Evolutionary conservation across 106 monocot genomes (phyloP), one percentile per base, ranked within the genome.

Genomic region (Dioscorea dumetorum): DNA sequence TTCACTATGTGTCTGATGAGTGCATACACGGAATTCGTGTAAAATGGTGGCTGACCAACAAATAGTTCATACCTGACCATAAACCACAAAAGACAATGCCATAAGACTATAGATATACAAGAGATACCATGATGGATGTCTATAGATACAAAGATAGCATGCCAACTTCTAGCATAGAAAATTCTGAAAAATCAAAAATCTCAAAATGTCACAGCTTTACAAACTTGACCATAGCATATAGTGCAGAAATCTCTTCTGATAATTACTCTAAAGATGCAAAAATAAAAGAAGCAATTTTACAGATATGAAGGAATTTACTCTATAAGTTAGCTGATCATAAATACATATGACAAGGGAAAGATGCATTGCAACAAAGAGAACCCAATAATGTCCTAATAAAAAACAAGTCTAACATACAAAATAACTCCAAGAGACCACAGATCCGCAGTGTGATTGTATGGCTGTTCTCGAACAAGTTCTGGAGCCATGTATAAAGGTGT

Each of bases 401-500:
- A 41, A 70, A 16, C 32, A 69, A 23, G 35, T 5, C 49, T 60
- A 24, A 74, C 93, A 28, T 93, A 99, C 99, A 99, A 73, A 77
- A 99, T 99, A 77, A 99, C 99, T 63, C 99, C 99, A 72, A 99
- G 85, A 48, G 99, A 93, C 99, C 99, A 99, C 57, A 99, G 73
- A 77, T 99, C 99, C 35, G 83, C 99, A 34, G 99, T 93, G 71
- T 99, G 99, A 74, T 93, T 99, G 71, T 99, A 99, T 14, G 99
- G 92, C 71, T 99, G 99, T 72, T 99, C 99, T 58, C 87, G 82
- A 62, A 99, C 99, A 53, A 99, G 70, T 66, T 99, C 93, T 52
- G 99, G 99, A 77, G 99, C 99, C 99, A 99, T 99, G 56, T 99
- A 93, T 31, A 99, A 58, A 51, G 99, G 99, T 73, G 93, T 99